phyloP scores from a whole-genome alignment of 257 asterid genomes.

The Ehretia macrophylla region DNA sequence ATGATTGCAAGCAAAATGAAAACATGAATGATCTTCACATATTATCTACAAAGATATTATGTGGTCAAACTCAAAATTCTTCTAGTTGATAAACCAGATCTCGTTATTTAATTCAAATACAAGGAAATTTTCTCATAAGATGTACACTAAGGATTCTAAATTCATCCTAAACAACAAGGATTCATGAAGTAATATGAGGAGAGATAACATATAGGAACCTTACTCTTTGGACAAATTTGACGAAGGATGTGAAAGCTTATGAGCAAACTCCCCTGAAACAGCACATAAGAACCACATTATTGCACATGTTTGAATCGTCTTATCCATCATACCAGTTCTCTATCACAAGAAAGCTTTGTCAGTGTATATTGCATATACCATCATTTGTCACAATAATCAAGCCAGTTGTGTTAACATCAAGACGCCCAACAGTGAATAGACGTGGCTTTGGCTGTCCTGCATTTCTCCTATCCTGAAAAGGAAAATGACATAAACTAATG shows the following conservation, averaged over 20 bases:
- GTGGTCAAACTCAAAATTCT: too few relatives aligned
- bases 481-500: slow-evolving; percentile 12
- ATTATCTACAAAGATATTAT: too few relatives aligned
- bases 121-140: too few relatives aligned
- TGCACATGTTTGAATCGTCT: background rate
- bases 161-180: background rate
- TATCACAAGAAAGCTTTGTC: too few relatives aligned
- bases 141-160: background rate
- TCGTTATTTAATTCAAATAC: too few relatives aligned
- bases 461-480: slow-evolving; percentile 52
- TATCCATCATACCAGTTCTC: too few relatives aligned
- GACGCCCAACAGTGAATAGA: slow-evolving; percentile 95
- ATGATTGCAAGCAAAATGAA: background rate
- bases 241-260: slow-evolving; percentile 92
- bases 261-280: slow-evolving; percentile 82
- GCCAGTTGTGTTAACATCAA: slow-evolving; percentile 95
- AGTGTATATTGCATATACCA: slow-evolving; percentile 37
- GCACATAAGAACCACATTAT: background rate
- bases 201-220: slow-evolving; percentile 19
- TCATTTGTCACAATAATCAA: slow-evolving; percentile 92
- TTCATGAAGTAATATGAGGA: background rate
- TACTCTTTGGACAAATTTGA: slow-evolving; percentile 92
- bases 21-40: too few relatives aligned
- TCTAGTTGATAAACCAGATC: too few relatives aligned
- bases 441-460: slow-evolving; percentile 80